A percentile compares a stretch with the other conserved stretches of the same genome.
These are phyloP conservation scores for Davidsoniella neocaledoniae DNA, from an alignment of 2,329 filamentous ascomycete genomes.

Conservation along the genomic window DNA sequence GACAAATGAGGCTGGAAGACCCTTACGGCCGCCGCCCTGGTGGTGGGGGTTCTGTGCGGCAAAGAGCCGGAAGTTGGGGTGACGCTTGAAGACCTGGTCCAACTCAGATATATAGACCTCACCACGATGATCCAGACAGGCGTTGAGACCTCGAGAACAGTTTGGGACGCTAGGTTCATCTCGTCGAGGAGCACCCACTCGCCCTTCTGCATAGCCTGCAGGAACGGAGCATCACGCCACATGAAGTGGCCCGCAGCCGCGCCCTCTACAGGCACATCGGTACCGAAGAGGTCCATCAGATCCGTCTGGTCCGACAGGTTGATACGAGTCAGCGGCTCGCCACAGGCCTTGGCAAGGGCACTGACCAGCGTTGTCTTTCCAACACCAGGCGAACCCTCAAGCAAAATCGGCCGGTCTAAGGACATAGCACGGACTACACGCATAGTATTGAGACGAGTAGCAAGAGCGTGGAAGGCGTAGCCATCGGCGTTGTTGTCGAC, in stretches of 20 bases:
- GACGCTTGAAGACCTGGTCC: slow-evolving; percentile 81
- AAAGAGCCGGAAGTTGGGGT: slow-evolving; percentile 83
- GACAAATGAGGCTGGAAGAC: slow-evolving; percentile 86
- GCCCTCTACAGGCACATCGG: slow-evolving; percentile 90
- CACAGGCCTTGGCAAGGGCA: slow-evolving; percentile 64
- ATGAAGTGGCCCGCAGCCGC: slow-evolving; percentile 78
- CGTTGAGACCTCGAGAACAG: slow-evolving; percentile 87
- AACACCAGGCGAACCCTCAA: slow-evolving; percentile 95
- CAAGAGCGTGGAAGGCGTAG: slow-evolving; percentile 77
- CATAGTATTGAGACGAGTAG: slow-evolving; percentile 79
- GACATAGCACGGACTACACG: slow-evolving; percentile 79
- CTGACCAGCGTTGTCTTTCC: slow-evolving; percentile 90
- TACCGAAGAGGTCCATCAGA: slow-evolving; percentile 91
- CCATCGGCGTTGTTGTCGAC: slow-evolving; percentile 17
- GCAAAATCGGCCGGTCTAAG: slow-evolving; percentile 73
- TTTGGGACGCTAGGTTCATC: slow-evolving; percentile 97
- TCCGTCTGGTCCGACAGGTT: slow-evolving; percentile 98
- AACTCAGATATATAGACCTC: slow-evolving; percentile 92
- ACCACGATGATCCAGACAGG: slow-evolving; percentile 88
- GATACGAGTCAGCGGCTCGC: slow-evolving; percentile 74
- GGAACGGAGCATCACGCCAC: slow-evolving; percentile 89
- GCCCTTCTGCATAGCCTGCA: slow-evolving; percentile 90
- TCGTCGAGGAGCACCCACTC: slow-evolving; percentile 96
- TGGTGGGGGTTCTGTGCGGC: slow-evolving; percentile 96
- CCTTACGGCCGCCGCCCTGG: slow-evolving; percentile 89